Conservation (phyloP, 495 filamentous ascomycete species). For the Glonium stellatum region DNA sequence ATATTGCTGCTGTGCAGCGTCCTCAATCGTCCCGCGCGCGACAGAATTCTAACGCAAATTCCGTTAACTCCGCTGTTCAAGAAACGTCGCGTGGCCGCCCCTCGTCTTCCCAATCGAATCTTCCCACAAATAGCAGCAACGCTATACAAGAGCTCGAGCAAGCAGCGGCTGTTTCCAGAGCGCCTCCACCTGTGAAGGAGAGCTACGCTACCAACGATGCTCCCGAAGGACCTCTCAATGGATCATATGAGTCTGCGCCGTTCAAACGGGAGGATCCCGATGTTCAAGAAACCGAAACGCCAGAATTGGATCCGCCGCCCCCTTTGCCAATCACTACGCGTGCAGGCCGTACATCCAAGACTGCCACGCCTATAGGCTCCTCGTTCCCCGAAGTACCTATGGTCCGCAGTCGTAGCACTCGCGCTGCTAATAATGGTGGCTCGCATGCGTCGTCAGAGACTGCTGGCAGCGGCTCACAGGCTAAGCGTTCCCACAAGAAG, state of each 20-base stretch:
- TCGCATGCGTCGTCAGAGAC: slow-evolving; percentile 23
- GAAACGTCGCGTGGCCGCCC: slow-evolving; percentile 53
- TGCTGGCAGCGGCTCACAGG: slow-evolving; percentile 18
- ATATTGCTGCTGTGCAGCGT: slow-evolving; percentile 20
- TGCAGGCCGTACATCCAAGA: slow-evolving; percentile 27
- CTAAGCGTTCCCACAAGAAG: slow-evolving; percentile 18
- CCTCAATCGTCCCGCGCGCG: slow-evolving; percentile 25
- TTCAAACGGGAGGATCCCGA: slow-evolving; percentile 29
- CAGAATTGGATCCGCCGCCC: slow-evolving; percentile 14
- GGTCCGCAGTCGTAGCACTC: slow-evolving; percentile 24
- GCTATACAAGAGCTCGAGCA: slow-evolving; percentile 23
- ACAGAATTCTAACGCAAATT: slow-evolving; percentile 27
- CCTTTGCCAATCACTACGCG: slow-evolving; percentile 21
- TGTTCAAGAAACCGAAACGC: slow-evolving; percentile 11
- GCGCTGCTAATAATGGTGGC: slow-evolving; percentile 21
- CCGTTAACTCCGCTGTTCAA: slow-evolving; percentile 19
- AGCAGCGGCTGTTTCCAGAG: slow-evolving; percentile 14
- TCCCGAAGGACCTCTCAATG: slow-evolving; percentile 18
- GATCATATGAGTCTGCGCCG: slow-evolving; percentile 6
- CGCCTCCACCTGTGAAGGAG: slow-evolving; percentile 10
- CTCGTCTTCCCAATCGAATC: slow-evolving; percentile 30
- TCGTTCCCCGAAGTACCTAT: slow-evolving; percentile 27
- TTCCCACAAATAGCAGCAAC: slow-evolving; percentile 18
- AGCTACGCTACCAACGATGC: slow-evolving; percentile 29
- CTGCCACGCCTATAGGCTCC: slow-evolving; percentile 27